Base-by-base conservation (phyloP, 371 early-diverging fungal species). In the Rhizomucor pusillus region DNA sequence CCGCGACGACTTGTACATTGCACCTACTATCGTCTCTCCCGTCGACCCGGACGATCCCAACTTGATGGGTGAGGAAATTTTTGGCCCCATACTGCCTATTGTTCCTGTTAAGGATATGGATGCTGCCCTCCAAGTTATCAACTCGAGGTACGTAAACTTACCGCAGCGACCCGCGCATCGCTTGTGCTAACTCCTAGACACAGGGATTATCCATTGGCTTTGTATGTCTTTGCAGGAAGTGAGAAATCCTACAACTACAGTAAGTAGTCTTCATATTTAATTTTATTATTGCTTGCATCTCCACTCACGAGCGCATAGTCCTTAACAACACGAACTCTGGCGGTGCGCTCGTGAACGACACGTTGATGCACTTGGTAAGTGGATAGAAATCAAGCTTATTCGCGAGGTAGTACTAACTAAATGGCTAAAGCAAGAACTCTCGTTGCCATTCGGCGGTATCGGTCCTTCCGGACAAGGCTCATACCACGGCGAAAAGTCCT, bases 21-120 rank as follows among this genome's bases (percentile, higher is more conserved):
- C 84, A 5, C 90, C 90, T 10, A 87, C 87, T 3, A 50, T 90
- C 11, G 70, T 92, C 5, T 57, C 67, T 16, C 71, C 83, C n/a
- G 80, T 90, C 12, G 57, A 66, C 14, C 40, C 71, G 9, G 56
- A 75, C 14, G 76, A 79, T 25, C 69, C 65, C 56, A 57, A 64
- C 13, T 57, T 91, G 50, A 89, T 92, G 90, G 56, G 76, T 34
- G 81, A 86, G 22, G 92, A 90, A 56, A 78, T 90, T 33, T 90
- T 90, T 66, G 90, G 86, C 3, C 98, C 98, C 3, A 67, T 96
- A 34, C 71, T 97, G 51, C 94, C 94, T 5, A 76, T 96, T 58
- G 68, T 98, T 22, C 80, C 83, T 33, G 80, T 87, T 34, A 82
- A 87, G 12, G 77, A 79, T 51, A 63, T 90, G 22, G 84, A 93